Percentiles rank a stretch among this genome's conserved stretches.
phyloP scores from a whole-genome alignment of 176 grass and related monocot species.

The Carex kokanica region DNA sequence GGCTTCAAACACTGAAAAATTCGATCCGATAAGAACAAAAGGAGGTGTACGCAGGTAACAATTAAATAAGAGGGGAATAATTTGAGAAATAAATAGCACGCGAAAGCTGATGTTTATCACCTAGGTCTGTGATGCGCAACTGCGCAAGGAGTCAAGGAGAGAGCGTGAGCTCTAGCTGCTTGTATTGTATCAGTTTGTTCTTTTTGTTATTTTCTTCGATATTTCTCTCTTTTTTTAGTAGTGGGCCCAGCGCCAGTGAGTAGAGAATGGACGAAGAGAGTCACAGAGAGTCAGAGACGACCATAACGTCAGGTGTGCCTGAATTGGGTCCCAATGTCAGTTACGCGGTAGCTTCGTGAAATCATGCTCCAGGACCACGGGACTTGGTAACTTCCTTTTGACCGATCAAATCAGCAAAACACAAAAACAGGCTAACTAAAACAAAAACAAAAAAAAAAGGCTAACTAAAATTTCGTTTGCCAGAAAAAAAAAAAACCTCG shows the following conservation, averaged over 20 bases:
- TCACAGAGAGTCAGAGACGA: neutral
- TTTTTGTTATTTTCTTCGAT: neutral
- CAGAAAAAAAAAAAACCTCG: too few relatives aligned
- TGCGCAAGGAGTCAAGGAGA: neutral
- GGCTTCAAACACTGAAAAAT: neutral
- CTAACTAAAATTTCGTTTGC: too few relatives aligned
- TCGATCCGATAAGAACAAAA: neutral
- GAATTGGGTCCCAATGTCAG: neutral
- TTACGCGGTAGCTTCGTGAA: neutral
- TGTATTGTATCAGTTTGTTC: neutral
- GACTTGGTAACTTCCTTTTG: too few relatives aligned
- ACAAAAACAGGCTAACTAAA: too few relatives aligned
- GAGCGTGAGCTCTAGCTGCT: neutral
- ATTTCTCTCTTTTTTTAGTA: neutral
- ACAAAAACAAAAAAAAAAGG: too few relatives aligned
- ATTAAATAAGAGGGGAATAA: neutral
- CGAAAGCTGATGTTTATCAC: neutral
- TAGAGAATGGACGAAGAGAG: neutral
- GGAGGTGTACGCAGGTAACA: neutral
- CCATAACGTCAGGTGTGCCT: neutral
- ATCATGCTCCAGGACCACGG: neutral
- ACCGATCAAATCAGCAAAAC: too few relatives aligned
- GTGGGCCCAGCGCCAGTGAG: neutral
- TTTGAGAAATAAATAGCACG: neutral
- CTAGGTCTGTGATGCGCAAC: neutral